Conservation (phyloP, 2,329 filamentous ascomycete genomes). For the Tetracladium maxilliforme region DNA sequence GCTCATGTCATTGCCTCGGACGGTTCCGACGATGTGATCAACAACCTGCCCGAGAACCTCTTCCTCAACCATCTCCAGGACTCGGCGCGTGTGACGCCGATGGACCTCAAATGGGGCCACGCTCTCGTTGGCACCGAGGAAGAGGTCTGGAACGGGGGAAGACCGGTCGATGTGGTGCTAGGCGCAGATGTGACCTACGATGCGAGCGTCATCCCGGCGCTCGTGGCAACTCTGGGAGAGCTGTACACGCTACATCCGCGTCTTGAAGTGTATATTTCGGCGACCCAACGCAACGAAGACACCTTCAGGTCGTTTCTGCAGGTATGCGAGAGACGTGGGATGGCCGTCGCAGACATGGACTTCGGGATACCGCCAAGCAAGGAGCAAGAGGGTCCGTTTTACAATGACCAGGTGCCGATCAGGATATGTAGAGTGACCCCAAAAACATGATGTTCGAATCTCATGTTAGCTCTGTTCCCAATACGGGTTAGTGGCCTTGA, state of each 20-base stretch:
- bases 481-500: too few species aligned
- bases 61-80: conserved; percentile 51
- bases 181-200: conserved; percentile 75
- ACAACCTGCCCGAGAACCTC: conserved; percentile 50
- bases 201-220: conserved; percentile 40
- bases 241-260: conserved; percentile 41
- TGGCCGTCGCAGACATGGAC: conserved; percentile 24
- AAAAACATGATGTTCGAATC: too few species aligned
- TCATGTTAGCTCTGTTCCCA: too few species aligned
- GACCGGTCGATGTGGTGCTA: conserved; percentile 46
- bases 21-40: conserved; percentile 58
- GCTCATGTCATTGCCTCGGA: conserved; percentile 54
- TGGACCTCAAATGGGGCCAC: conserved; percentile 32
- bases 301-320: conserved; percentile 53
- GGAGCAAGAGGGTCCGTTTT: conserved; percentile 48
- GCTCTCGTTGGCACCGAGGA: conserved; percentile 19
- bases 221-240: conserved; percentile 49
- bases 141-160: conserved; percentile 20
- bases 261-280: conserved; percentile 49
- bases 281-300: conserved; percentile 53
- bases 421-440: conserved; percentile 35
- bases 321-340: conserved; percentile 27
- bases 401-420: conserved; percentile 42
- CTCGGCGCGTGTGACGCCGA: conserved; percentile 23
- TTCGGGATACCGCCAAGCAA: conserved; percentile 22